phyloP scores from a whole-genome alignment of 805 yeast species.

The Hanseniaspora valbyensis region DNA sequence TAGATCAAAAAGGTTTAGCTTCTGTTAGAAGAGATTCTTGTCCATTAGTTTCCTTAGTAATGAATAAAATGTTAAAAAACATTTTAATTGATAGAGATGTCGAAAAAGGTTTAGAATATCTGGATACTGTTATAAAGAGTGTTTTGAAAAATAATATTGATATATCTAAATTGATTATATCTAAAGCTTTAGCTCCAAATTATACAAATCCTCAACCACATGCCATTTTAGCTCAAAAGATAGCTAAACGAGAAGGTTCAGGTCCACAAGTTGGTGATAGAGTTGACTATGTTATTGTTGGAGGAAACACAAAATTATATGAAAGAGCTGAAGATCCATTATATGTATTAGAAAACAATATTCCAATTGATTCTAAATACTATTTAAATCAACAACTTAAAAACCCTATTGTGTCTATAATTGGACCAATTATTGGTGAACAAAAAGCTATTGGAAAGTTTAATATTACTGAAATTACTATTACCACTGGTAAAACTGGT shows the following conservation, averaged over 20 bases:
- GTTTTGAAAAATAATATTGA: constrained; percentile 84
- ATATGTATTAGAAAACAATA: constrained; percentile 78
- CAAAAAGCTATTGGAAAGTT: constrained; percentile 66
- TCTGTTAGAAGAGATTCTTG: constrained; percentile 98
- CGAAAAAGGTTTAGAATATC: constrained; percentile 69
- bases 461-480: constrained; percentile 39
- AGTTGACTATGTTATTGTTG: constrained; percentile 90
- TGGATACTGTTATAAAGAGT: constrained; percentile 79
- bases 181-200: constrained; percentile 84
- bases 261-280: constrained; percentile 97
- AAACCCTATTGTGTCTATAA: constrained; percentile 85
- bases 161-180: constrained; percentile 82
- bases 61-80: constrained; percentile 76
- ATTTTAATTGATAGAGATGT: constrained; percentile 84
- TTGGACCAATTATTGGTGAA: constrained; percentile 90
- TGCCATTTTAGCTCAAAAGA: constrained; percentile 88
- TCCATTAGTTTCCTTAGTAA: constrained; percentile 84
- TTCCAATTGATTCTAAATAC: constrained; percentile 90
- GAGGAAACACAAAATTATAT: constrained; percentile 72
- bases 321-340: constrained; percentile 96
- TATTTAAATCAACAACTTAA: constrained; percentile 86
- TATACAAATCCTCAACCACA: constrained; percentile 97
- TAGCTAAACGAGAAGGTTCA: constrained; percentile 94
- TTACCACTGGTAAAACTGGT: constrained; percentile 55
- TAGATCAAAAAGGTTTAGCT: constrained; percentile 97